Base-by-base conservation (phyloP, 768 basidiomycete species). In the Dioszegia crocea region DNA sequence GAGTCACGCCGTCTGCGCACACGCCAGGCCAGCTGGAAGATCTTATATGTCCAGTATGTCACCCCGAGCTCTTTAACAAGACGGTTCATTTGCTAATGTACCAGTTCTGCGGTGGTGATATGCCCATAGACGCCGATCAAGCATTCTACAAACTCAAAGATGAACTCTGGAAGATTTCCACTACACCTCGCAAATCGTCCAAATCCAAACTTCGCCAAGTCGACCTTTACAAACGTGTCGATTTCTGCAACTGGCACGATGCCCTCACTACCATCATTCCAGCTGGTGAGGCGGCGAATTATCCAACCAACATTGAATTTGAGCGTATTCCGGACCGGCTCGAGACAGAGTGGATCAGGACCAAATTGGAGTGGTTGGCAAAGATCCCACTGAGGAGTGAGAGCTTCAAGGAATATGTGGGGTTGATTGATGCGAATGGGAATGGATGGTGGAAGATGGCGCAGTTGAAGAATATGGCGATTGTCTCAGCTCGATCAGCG, bases 291-390 rank as follows among this genome's bases (percentile, higher is more conserved):
- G 61, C 56, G 21, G 52, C 58, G 14, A 73, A 73, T 0, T 76
- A 74, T 61, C 75, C 75, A 0, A 44, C 55, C 10, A 38, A n/a
- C 4, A 61, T 73, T 57, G 67, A 68, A 38, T 70, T 68, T 41
- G 6, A 23, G 9, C 17, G 40, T 2, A 43, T 71, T 3, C 46
- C 52, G 3, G 9, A 54, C 2, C 40, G 64, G 47, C 47, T 70
- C 24, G 57, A 63, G 52, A 33, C 19, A 17, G 51, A 52, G 2
- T 65, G 61, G 61, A 56, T 71, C 2, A 39, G 64, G 29, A 23
- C 43, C 12, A 19, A 29, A 36, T 33, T 70, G 19, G 57, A 64
- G 47, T 45, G 31, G 29, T 56, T 70, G 21, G 43, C 65, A 26
- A 40, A 46, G 41, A 17, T 64, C 17, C 70, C 73, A 9, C n/a